A percentile compares a stretch with the other conserved stretches of the same genome.
Conservation (phyloP, 2,329 filamentous ascomycete genomes). For the Aspergillus arachidicola region DNA sequence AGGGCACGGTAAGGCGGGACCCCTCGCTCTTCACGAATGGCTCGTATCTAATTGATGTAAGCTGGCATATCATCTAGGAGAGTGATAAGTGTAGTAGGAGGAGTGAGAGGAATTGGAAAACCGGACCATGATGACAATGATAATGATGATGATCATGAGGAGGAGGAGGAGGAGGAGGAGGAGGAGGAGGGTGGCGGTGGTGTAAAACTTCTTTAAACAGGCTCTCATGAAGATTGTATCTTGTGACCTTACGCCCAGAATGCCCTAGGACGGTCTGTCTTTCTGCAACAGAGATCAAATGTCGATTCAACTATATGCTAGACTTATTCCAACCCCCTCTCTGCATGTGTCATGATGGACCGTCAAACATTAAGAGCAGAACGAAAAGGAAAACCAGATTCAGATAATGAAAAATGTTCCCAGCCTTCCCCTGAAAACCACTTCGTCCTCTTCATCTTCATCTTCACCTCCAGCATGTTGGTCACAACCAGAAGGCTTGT, state of each 20-base stretch:
- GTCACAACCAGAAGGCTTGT: not conserved
- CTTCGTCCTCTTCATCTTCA: not conserved
- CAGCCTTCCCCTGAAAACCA: not conserved
- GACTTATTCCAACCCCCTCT: too few relatives aligned
- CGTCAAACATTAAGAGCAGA: too few relatives aligned
- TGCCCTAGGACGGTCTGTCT: too few relatives aligned
- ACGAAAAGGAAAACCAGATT: too few relatives aligned
- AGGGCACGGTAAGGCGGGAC: not conserved
- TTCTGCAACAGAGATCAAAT: too few relatives aligned
- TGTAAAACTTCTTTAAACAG: not conserved
- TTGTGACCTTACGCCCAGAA: too few relatives aligned
- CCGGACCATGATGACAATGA: too few relatives aligned
- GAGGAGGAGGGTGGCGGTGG: not conserved
- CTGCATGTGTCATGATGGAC: too few relatives aligned
- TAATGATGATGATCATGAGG: not conserved
- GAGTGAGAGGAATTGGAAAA: too few relatives aligned
- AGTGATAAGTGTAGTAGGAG: not conserved
- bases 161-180: too few relatives aligned
- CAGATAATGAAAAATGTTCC: too few relatives aligned
- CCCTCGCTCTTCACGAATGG: not conserved
- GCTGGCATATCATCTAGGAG: not conserved
- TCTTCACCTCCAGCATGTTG: not conserved
- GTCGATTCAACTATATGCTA: too few relatives aligned
- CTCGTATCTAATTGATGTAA: not conserved
- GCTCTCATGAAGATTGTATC: not conserved